Base-by-base conservation (phyloP, 2,329 filamentous ascomycete species). In the Colletotrichum spaethianum region DNA sequence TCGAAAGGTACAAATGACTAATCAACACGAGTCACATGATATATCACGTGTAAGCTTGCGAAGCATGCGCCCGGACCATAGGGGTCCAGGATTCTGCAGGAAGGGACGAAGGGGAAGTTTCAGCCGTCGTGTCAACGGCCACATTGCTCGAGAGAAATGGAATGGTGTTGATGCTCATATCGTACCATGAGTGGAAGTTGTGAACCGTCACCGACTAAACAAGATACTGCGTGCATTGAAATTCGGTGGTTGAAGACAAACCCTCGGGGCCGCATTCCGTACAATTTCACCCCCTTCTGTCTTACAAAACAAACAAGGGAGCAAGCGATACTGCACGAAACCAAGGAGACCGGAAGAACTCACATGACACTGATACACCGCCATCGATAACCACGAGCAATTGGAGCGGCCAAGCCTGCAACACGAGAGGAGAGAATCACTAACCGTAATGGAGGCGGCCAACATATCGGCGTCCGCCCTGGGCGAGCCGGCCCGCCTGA, bases 401-500 rank as follows among this genome's bases (percentile, higher is more conserved):
- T 33, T 28, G 33, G 9, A 40, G 20, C 6, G n/a, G 6, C n/a
- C 20, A 1, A 33, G 18, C 26, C 2, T 28, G 40, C 18, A 33
- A 44, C n/a, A n/a, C 3, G 42, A 16, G 44, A n/a, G 26, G 12
- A 63, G 8, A 31, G 33, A 26, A 7, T 14, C 48, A 16, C 31
- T 44, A 23, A 36, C 23, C n/a, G 48, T 28, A 50, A 68, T 63
- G 57, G 65, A 63, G 56, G 44, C 38, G 23, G n/a, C n/a, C n/a
- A 69, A 69, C 44, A 53, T 72, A 20, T 61, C 64, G 42, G 28
- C 68, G 44, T 23, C 65, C 26, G 42, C 69, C 44, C 20, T 57
- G 63, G 52, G 26, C 28, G 63, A 57, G 50, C 38, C 63, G 8
- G 38, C 28, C 8, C 63, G 64, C 65, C 74, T 80, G 52, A 77